Evolutionary conservation across 441 rosid genomes (phyloP), one percentile per base, ranked within the genome.

Genomic region (Erysimum cheiri): DNA sequence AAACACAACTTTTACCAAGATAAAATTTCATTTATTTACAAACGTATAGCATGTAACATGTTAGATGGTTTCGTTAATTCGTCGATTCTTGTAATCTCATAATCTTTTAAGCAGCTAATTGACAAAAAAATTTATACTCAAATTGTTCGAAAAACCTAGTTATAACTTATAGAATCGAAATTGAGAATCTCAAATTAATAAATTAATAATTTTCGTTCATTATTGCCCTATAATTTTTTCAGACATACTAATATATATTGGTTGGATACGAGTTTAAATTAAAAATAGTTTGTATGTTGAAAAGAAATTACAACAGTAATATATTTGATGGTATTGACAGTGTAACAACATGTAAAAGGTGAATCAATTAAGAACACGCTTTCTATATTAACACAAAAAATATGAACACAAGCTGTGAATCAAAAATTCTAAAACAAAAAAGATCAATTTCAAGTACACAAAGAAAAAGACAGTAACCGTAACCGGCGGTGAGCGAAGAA

Each of bases 401-500:
- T 22, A 58, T 36, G 63, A 58, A 13, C 11, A 22, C 33, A 12
- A 37, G 32, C 29, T 58, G 32, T 37, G 9, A 17, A 6, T 28
- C 12, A 19, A 47, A 32, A 32, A 15, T 10, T 3, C 13, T 8
- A 15, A 17, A 11, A 6, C 1, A 4, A 1, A 31, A 24, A 32
- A 54, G 32, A 24, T 13, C n/a, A 24, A 24, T 46, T 41, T 35
- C 8, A 58, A 67, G 70, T 29, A 33, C 29, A 29, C 3, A 14
- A 11, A 40, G 40, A 47, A 24, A 63, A 63, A 26, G 64, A 54
- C 47, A 43, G 49, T 43, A 43, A 32, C 37, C 63, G 63, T 71
- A 53, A 71, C 57, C 48, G 64, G 58, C 54, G 65, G 69, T 43
- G 57, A n/a, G 13, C 33, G 26, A 53, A 32, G 32, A 39, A 35